These are phyloP conservation scores for Lithospermum erythrorhizon DNA, from an alignment of 257 asterid genomes.

Conservation along the genomic window DNA sequence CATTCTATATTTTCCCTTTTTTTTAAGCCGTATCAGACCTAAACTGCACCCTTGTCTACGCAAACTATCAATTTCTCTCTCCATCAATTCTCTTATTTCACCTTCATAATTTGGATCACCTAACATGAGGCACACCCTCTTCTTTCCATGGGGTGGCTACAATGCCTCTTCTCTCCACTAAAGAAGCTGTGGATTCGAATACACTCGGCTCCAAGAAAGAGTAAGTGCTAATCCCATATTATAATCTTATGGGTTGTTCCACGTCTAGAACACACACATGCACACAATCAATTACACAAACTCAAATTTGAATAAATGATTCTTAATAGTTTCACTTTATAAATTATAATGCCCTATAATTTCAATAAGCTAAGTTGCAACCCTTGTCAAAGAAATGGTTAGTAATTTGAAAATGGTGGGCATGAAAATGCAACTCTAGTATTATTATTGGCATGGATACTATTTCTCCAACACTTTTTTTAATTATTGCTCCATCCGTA, in stretches of 20 bases:
- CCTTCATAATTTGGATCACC: constrained; percentile 17
- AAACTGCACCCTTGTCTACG: constrained; percentile 85
- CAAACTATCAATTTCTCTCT: constrained; percentile 38
- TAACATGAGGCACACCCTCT: constrained; percentile 38
- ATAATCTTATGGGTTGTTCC: too few species aligned
- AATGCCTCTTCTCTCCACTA: constrained; percentile 82
- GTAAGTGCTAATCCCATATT: constrained; percentile 24
- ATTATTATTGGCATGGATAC: too few species aligned
- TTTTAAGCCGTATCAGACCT: constrained; percentile 27
- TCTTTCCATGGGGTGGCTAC: constrained; percentile 82
- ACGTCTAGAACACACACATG: too few species aligned
- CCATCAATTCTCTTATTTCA: constrained; percentile 10
- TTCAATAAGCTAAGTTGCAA: too few species aligned
- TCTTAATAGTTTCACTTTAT: too few species aligned
- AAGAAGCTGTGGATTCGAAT: constrained; percentile 84
- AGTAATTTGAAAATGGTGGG: too few species aligned
- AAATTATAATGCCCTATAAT: too few species aligned
- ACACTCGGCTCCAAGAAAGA: constrained; percentile 58
- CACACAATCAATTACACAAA: background rate
- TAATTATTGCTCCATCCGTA: too few species aligned
- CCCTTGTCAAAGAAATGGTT: too few species aligned
- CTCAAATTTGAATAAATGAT: background rate
- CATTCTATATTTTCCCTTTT: constrained; percentile 6
- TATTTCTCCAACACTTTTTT: too few species aligned
- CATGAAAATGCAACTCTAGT: too few species aligned